Evolutionary conservation across 345 rosid species (phyloP).

Genomic region (Punica granatum): DNA sequence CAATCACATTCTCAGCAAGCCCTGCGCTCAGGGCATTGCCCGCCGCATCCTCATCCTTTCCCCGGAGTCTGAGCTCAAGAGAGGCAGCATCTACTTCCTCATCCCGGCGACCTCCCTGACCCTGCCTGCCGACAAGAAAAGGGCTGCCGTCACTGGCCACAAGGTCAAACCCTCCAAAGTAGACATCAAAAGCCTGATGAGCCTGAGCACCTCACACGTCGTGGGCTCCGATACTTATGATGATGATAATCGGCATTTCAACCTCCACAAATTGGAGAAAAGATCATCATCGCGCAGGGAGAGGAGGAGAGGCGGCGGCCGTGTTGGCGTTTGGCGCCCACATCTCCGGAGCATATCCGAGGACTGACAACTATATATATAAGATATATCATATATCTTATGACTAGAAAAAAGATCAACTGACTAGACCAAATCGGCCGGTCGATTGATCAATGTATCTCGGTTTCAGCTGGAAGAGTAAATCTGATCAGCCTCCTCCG

Average conservation of each 20-base stretch:
- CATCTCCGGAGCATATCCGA: slow-evolving; percentile 72
- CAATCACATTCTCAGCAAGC: slow-evolving; percentile 76
- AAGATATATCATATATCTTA: too few species aligned
- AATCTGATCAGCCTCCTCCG: too few species aligned
- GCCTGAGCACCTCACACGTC: neutral
- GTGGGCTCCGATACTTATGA: neutral
- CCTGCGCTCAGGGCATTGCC: slow-evolving; percentile 66
- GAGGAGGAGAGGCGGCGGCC: slow-evolving; percentile 44
- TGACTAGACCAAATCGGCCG: too few species aligned
- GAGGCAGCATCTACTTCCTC: slow-evolving; percentile 86
- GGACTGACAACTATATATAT: slow-evolving; percentile 44
- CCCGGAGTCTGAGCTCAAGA: slow-evolving; percentile 77
- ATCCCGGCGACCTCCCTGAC: slow-evolving; percentile 58
- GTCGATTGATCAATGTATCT: too few species aligned
- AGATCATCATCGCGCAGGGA: slow-evolving; percentile 21
- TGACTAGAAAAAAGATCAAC: too few species aligned
- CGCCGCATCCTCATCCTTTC: slow-evolving; percentile 71
- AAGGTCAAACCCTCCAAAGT: neutral
- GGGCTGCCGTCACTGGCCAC: too few species aligned
- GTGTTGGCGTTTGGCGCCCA: slow-evolving; percentile 59
- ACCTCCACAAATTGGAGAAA: slow-evolving; percentile 19
- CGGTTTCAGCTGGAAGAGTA: too few species aligned
- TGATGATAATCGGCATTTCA: neutral
- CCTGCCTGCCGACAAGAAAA: slow-evolving; percentile 13
- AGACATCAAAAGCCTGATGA: neutral